Base-by-base conservation (phyloP, 305 asterid genomes). In the Salvia sclarea region DNA sequence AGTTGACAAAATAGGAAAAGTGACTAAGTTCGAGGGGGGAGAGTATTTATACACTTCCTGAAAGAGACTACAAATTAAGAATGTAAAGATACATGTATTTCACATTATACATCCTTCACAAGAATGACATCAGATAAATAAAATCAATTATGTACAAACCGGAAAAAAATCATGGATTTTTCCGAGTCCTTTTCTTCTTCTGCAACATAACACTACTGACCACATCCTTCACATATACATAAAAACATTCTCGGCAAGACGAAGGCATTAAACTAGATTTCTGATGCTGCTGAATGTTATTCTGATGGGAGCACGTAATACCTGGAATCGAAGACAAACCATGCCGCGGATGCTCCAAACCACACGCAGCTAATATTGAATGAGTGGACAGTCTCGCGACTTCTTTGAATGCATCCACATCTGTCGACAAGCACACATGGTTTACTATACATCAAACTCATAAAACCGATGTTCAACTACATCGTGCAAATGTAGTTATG, bases 241-340 rank as follows among this genome's bases (percentile, higher is more conserved):
- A 84, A 76, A 86, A 88, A 76, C 96, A 88, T 64, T 83, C 88
- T 53, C 87, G 73, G 80, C 96, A 88, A 50, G 84, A 80, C 70
- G 64, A 79, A 67, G 85, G 87, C 91, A 86, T 83, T 16, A 81
- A 61, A 54, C 89, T 79, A 13, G 84, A 84, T 68, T 82, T 83
- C 52, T 71, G 75, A 12, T 76, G 31, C 38, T 73, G 77, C 61
- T 37, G 54, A 68, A 41, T 60, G 61, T 76, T 81, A 67, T 54
- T 30, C 8, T 59, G 62, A 71, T 88, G 96, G 56, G 73, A 31
- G 71, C 96, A 88, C 5, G 35, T 25, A 2, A 73, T 78, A 69
- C 77, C 82, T 20, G 82, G 80, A 63, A 75, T 53, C 20, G 74
- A 55, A 69, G 64, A 70, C 35, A 44, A 41, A 48, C 78, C 81